Evolutionary conservation across 192 early-diverging fungal species (phyloP).

Genomic region (Coemansia erecta): DNA sequence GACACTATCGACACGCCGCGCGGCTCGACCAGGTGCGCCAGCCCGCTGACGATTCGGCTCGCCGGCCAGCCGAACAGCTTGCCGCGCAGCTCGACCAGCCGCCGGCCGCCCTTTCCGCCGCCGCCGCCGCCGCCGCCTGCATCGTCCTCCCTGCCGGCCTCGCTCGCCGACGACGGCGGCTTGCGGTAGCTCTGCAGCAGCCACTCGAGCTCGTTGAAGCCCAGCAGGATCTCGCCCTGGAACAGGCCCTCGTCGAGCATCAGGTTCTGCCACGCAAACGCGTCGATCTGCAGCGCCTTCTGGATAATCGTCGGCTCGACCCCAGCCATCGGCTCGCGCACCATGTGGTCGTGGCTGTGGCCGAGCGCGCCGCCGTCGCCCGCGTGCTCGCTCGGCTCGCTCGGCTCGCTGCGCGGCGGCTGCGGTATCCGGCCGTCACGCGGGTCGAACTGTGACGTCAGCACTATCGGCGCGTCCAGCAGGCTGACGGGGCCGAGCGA

Average conservation of each 20-base stretch:
- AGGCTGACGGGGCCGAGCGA: constrained; percentile 23
- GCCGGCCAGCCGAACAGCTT: constrained; percentile 26
- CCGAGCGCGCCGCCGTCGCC: background rate
- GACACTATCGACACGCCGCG: constrained; percentile 76
- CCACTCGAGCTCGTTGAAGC: constrained; percentile 53
- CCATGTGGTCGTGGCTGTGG: constrained; percentile 17
- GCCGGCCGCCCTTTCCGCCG: constrained; percentile 2
- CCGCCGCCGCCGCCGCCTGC: too few species aligned
- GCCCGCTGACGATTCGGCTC: constrained; percentile 11
- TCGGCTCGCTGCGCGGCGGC: background rate
- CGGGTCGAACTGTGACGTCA: constrained; percentile 28
- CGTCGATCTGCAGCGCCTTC: constrained; percentile 47
- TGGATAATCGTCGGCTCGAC: constrained; percentile 36
- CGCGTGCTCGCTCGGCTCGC: background rate
- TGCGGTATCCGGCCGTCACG: background rate
- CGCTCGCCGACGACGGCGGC: background rate
- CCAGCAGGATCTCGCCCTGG: constrained; percentile 48
- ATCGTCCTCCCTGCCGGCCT: background rate
- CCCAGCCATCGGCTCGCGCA: constrained; percentile 6
- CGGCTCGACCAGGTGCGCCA: constrained; percentile 53
- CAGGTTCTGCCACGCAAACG: constrained; percentile 46
- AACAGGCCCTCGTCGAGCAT: constrained; percentile 39
- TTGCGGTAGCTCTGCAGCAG: constrained; percentile 38
- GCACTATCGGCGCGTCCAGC: constrained; percentile 42
- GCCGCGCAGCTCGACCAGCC: constrained; percentile 41